Percentiles rank a stretch among this genome's conserved stretches.
phyloP scores from a whole-genome alignment of 2,329 filamentous ascomycete species.

The Botryotinia calthae region DNA sequence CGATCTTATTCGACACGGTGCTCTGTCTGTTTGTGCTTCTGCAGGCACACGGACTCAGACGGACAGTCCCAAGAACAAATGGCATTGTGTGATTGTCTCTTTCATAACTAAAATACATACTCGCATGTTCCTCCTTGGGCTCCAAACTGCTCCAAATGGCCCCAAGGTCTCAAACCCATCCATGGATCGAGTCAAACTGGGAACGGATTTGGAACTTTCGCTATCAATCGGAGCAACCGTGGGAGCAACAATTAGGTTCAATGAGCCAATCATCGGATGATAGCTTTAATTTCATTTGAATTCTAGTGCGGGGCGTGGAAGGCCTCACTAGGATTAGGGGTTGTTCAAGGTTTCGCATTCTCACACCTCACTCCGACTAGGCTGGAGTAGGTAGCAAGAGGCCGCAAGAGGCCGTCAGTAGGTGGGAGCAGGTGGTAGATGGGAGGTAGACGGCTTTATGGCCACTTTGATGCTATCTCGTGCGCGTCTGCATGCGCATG shows the following conservation, averaged over 20 bases:
- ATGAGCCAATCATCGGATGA: neutral
- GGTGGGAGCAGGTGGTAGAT: too few relatives aligned
- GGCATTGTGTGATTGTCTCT: neutral
- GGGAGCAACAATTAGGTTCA: neutral
- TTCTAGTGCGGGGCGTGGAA: slow-evolving; percentile 5
- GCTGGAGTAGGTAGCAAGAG: too few relatives aligned
- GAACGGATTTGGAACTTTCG: neutral
- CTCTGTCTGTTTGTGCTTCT: neutral
- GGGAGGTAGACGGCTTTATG: too few relatives aligned
- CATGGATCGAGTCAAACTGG: neutral
- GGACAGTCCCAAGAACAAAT: neutral
- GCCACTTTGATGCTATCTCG: too few relatives aligned
- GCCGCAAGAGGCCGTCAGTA: too few relatives aligned
- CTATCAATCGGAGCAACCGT: neutral
- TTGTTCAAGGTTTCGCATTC: neutral
- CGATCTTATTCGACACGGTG: neutral
- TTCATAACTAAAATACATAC: neutral
- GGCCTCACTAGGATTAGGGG: neutral
- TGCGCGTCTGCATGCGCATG: too few relatives aligned
- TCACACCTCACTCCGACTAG: neutral
- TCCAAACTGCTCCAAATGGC: neutral
- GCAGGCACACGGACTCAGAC: neutral
- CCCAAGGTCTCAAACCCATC: neutral
- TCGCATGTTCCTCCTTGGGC: neutral
- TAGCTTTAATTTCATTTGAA: neutral